These are phyloP conservation scores for Microcyclosporella mali DNA, from an alignment of 2,329 filamentous ascomycete species.

Conservation along the genomic window DNA sequence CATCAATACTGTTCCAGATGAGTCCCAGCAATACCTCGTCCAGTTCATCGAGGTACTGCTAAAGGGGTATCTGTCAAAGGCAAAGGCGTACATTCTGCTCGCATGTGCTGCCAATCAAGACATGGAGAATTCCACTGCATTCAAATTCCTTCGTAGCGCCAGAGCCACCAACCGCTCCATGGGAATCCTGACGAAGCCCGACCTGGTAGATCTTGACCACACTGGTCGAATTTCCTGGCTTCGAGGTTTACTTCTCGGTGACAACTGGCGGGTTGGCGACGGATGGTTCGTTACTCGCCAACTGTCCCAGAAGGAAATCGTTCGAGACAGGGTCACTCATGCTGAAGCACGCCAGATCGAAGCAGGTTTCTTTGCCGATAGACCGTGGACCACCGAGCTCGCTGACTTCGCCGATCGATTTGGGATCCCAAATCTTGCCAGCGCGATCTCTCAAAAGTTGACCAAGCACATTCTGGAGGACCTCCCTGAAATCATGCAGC, in stretches of 20 bases:
- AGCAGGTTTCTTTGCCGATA: conserved; percentile 42
- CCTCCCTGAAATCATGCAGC: conserved; percentile 37
- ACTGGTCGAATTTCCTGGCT: conserved; percentile 27
- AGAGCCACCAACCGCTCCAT: conserved; percentile 40
- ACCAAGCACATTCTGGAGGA: conserved; percentile 40
- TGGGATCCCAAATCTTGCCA: conserved; percentile 48
- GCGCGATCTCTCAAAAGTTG: conserved; percentile 43
- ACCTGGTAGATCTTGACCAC: conserved; percentile 53
- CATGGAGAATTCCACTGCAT: conserved; percentile 66
- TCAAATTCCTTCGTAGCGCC: conserved; percentile 49
- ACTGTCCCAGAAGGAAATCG: conserved; percentile 48
- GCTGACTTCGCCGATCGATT: conserved; percentile 39
- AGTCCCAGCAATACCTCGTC: conserved; percentile 61
- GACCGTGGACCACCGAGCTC: conserved; percentile 44
- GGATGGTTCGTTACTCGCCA: conserved; percentile 74
- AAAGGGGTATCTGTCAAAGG: conserved; percentile 60
- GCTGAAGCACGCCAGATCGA: conserved; percentile 46
- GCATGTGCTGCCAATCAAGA: conserved; percentile 74
- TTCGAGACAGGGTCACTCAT: conserved; percentile 41
- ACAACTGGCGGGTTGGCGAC: conserved; percentile 59
- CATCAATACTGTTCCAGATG: conserved; percentile 61
- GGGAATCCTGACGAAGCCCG: conserved; percentile 74
- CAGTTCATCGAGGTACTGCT: conserved; percentile 66
- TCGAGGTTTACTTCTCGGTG: conserved; percentile 44
- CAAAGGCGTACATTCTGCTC: conserved; percentile 69